Conservation (phyloP, 352 stramenopile species). For the Nothophytophthora sp. region DNA sequence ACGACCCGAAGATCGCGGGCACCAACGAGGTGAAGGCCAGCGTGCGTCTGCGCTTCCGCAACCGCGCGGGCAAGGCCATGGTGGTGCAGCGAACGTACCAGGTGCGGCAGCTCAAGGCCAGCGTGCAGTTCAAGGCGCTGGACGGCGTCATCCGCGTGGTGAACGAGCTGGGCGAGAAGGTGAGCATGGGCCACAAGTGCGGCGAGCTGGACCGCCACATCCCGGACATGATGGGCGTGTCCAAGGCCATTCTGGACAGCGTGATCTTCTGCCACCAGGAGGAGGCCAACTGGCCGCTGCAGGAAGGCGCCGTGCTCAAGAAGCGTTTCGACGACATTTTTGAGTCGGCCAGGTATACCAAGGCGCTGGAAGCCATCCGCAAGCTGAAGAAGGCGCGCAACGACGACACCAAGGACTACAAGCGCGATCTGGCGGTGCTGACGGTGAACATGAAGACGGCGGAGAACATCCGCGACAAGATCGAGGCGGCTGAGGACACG, state of each 20-base stretch:
- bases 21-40: conserved; percentile 93
- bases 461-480: conserved; percentile 52
- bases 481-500: conserved; percentile 48
- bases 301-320: conserved; percentile 97
- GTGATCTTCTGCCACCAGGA: conserved; percentile 99
- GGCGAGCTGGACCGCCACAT: conserved; percentile 94
- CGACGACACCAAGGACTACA: conserved; percentile 91
- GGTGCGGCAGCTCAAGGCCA: conserved; percentile 92
- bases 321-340: conserved; percentile 99
- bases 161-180: conserved; percentile 90
- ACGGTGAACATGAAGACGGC: conserved; percentile 80
- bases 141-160: conserved; percentile 94
- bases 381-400: conserved; percentile 92
- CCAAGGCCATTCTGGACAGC: conserved; percentile 97
- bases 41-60: conserved; percentile 93
- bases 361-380: conserved; percentile 96
- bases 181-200: conserved; percentile 95
- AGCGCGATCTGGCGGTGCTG: conserved; percentile 92
- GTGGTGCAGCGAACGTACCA: conserved; percentile 96
- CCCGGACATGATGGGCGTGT: conserved; percentile 95
- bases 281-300: conserved; percentile 97
- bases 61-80: conserved; percentile 83
- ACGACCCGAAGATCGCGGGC: conserved; percentile 94
- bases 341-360: conserved; percentile 98
- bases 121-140: conserved; percentile 94